Evolutionary conservation across 225 moss, liverwort and hornwort species (phyloP), one percentile per base, ranked within the genome.

Genomic region (Pseudisothecium myosuroides): DNA sequence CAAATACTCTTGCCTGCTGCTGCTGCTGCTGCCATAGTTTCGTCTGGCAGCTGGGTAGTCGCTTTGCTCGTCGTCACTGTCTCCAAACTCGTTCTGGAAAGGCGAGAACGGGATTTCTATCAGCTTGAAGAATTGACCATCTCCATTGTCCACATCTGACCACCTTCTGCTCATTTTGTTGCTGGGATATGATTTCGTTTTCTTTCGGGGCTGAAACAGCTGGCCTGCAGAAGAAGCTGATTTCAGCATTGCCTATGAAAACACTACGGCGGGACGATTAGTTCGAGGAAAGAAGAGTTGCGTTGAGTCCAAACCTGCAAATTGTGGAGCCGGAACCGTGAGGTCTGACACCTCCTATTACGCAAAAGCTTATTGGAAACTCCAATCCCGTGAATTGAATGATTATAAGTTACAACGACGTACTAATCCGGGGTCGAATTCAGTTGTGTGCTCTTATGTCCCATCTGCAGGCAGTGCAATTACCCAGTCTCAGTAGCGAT

Each of bases 1-100:
- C 84, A 95, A 84, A 83, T 90, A 95, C 82, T 90, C 92, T 90
- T 92, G 92, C 88, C 95, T 86, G 83, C 82, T 92, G 85, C 47
- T 94, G 74, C 58, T 92, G 86, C 41, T 94, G 76, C 61, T 73
- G 83, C 90, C 54, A 63, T 80, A 84, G 62, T 88, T 86, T 52
- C 88, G 90, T 65, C 55, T 74, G 54, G 85, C 83, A 37, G 73
- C 76, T 81, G 41, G 11, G 62, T 76, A 83, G 23, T 86, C 81
- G 52, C 45, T 59, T 37, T 81, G 71, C 26, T 89, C 90, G 23
- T 76, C 82, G 22, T 88, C 82, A 7, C 55, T 76, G 72, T 91
- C 87, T 28, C 87, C 94, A 41, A 84, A 88, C 49, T 91, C 87
- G 85, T 86, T 89, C 49, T 89, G 91, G 62, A 90, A 92, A 15